Base-by-base conservation (phyloP, 129 eudicot genomes). In the Scalesia atractyloides region DNA sequence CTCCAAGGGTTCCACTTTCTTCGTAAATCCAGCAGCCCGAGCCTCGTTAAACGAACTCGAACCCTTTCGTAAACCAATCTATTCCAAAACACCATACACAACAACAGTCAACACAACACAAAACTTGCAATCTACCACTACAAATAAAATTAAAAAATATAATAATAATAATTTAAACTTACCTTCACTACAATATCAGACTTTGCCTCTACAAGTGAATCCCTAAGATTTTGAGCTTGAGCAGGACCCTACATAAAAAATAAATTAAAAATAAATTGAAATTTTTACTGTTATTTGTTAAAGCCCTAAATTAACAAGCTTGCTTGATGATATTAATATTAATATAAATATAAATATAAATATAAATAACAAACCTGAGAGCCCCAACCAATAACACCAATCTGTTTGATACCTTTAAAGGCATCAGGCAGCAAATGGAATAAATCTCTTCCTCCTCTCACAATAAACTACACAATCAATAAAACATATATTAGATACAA, bases 311-410 rank as follows among this genome's bases (percentile, higher is more conserved):
- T 30, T 30, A 30, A 30, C 34, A 30, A 30, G 34, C 34, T 30
- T 24, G 26, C 26, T 24, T 24, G 2, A 24, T 24, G 2, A 24
- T 24, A 24, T 24, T 24, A 24, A 24, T 24, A 24, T 24, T 30
- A 30, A 30, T 30, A 24, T 24, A 24, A 24, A 0, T 24, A 24
- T 24, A n/a, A n/a, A n/a, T n/a, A 47, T 46, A 3, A 5, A 19
- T 53, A 6, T 34, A 33, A 24, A 19, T 17, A 8, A 65, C 74
- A 56, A 47, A 91, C 97, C 97, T 91, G 97, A 75, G 97, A 91
- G 49, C 97, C 97, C 97, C 97, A 91, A 20, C 97, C 97, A 46
- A 91, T 91, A 34, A 91, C 97, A 37, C 97, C 97, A 86, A 91
- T 91, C 80, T 91, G 96, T 84, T 91, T 91, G 60, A 91, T 83